Base-by-base conservation (phyloP, 164 flowering plant genomes). In the Protea cynaroides region DNA sequence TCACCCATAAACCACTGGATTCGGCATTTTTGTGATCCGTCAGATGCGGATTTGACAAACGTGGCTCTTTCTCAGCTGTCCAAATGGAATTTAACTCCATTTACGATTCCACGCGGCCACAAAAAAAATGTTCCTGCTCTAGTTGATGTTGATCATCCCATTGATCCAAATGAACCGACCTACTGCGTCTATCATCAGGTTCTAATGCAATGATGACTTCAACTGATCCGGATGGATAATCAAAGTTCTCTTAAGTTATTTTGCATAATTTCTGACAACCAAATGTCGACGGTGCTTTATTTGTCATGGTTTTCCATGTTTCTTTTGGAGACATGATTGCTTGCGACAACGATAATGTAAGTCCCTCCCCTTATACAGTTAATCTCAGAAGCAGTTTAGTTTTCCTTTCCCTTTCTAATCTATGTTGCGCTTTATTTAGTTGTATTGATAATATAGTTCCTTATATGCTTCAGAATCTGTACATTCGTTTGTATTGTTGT, bases 321-420 rank as follows among this genome's bases (percentile, higher is more conserved):
- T 92, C 97, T 8, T 95, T 86, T 69, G 99, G 99, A 54, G 99
- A 95, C 78, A 95, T 95, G 99, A 95, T 95, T 78, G 99, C 99
- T 22, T 95, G 99, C 72, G 99, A 95, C 79, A 88, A 87, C 70
- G 97, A 90, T 56, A 84, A 86, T 78, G 99, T 95, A 69, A 83
- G 89, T 79, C 52, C 63, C 46, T 9, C 65, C 51, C 38, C 58
- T 21, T 21, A 25, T 55, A 17, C 49, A 1, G 29, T 43, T 64
- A 10, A 34, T 54, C 11, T 74, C 47, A 13, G 46, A 17, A 56
- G 13, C 55, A 13, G 23, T 64, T 19, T 38, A n/a, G n/a, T n/a
- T n/a, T n/a, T n/a, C 4, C 15, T 29, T 50, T 0, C 25, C 49
- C 5, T 44, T 58, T 55, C 25, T 34, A 19, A 36, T 40, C 44